A percentile compares a stretch with the other conserved stretches of the same genome.
Conservation (phyloP, 140 eudicot genomes). For the Flaveria floridana region DNA sequence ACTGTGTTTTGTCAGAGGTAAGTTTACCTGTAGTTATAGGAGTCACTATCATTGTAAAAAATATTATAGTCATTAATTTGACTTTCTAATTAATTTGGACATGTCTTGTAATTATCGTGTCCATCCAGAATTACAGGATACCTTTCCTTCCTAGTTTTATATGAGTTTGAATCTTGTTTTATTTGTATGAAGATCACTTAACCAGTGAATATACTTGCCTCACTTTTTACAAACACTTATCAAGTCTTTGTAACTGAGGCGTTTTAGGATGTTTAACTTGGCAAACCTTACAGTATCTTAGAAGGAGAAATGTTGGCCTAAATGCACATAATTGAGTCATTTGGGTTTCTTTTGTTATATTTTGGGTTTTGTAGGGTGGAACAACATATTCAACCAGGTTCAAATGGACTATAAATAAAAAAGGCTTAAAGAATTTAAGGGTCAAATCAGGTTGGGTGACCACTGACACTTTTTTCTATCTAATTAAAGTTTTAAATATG, state of each 20-base stretch:
- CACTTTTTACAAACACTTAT: neutral
- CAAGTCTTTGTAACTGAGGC: conserved; percentile 14
- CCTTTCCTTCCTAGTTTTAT: conserved; percentile 20
- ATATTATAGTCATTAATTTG: neutral
- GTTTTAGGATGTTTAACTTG: conserved; percentile 11
- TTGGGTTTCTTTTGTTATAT: neutral
- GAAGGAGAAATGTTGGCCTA: neutral
- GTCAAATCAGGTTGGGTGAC: neutral
- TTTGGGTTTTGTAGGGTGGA: neutral
- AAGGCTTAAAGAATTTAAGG: neutral
- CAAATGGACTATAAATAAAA: neutral
- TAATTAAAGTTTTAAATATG: neutral
- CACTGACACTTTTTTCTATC: neutral
- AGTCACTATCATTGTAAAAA: neutral
- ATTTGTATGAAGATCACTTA: conserved; percentile 19
- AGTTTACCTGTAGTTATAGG: conserved; percentile 19
- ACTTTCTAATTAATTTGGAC: neutral
- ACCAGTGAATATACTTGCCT: neutral
- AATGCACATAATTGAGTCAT: neutral
- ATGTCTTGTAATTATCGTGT: neutral
- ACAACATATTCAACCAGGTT: neutral
- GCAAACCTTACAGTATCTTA: neutral
- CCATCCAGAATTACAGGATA: neutral
- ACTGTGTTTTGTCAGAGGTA: conserved; percentile 87
- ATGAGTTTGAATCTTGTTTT: neutral